These are phyloP conservation scores for Cercophora newfieldiana DNA, from an alignment of 495 filamentous ascomycete genomes.

Conservation along the genomic window DNA sequence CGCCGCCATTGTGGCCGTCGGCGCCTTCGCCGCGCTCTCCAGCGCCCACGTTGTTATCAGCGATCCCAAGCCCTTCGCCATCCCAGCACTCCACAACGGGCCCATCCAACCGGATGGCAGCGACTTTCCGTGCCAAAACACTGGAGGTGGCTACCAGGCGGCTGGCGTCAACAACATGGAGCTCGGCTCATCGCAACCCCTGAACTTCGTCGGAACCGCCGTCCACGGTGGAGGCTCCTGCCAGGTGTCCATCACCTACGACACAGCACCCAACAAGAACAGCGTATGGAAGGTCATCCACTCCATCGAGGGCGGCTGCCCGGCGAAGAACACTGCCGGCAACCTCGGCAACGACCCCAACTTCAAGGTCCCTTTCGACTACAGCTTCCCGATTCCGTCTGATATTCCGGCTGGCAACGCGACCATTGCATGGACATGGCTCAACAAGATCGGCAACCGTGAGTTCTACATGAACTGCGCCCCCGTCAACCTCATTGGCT, in stretches of 20 bases:
- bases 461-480: conserved; percentile 98
- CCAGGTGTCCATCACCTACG: conserved; percentile 81
- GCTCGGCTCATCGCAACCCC: conserved; percentile 52
- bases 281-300: conserved; percentile 77
- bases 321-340: conserved; percentile 49
- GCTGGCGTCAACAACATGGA: conserved; percentile 48
- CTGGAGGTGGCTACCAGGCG: conserved; percentile 41
- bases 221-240: conserved; percentile 86
- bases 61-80: conserved; percentile 66
- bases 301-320: conserved; percentile 80
- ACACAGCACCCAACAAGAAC: conserved; percentile 56
- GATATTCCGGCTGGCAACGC: conserved; percentile 60
- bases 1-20: conserved; percentile 29
- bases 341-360: conserved; percentile 37
- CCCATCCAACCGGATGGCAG: conserved; percentile 59
- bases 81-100: conserved; percentile 37
- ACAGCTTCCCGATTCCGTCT: conserved; percentile 59
- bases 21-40: conserved; percentile 50
- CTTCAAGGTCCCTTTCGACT: conserved; percentile 36
- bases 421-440: conserved; percentile 83
- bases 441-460: conserved; percentile 84
- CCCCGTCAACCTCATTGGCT: conserved; percentile 62
- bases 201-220: conserved; percentile 62
- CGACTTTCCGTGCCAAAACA: conserved; percentile 78
- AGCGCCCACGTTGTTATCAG: conserved; percentile 72